Evolutionary conservation across 495 filamentous ascomycete genomes (phyloP).

Genomic region (Lichenothelia convexa): DNA sequence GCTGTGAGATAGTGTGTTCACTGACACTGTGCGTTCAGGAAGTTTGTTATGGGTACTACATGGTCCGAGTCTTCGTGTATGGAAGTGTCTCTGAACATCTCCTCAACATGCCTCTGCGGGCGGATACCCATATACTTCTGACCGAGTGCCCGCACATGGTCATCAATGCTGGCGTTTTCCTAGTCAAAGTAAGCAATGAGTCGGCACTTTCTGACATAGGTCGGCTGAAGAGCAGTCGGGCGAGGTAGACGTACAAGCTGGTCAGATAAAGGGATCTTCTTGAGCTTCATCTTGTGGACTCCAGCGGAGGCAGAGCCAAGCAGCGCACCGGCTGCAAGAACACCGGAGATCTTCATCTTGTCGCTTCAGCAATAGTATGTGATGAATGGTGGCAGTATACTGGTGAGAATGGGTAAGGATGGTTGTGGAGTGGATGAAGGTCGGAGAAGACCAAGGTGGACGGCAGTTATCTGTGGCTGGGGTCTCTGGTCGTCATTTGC

Average conservation of each 20-base stretch:
- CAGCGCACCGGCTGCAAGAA: constrained; percentile 63
- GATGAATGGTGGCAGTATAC: no score
- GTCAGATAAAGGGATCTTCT: constrained; percentile 84
- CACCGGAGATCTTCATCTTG: constrained; percentile 65
- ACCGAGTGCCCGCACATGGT: constrained; percentile 62
- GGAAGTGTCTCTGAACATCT: constrained; percentile 59
- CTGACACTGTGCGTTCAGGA: constrained; percentile 97
- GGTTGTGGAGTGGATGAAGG: no score
- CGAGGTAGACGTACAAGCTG: constrained; percentile 53
- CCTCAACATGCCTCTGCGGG: constrained; percentile 45
- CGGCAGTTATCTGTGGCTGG: no score
- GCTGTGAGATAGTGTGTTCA: neutral
- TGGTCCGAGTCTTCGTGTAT: constrained; percentile 52
- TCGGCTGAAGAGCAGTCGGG: neutral
- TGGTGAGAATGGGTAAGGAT: no score
- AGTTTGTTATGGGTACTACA: constrained; percentile 83
- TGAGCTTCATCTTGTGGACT: constrained; percentile 85
- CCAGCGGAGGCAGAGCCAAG: constrained; percentile 65
- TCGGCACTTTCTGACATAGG: no score
- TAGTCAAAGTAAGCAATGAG: constrained; percentile 18
- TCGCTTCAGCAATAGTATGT: no score
- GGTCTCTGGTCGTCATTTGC: no score
- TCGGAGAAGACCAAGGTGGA: no score
- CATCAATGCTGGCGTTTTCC: constrained; percentile 60
- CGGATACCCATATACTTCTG: constrained; percentile 89